These are phyloP conservation scores for Fennellomyces sp. DNA, from an alignment of 371 early-diverging fungal genomes.

Conservation along the genomic window DNA sequence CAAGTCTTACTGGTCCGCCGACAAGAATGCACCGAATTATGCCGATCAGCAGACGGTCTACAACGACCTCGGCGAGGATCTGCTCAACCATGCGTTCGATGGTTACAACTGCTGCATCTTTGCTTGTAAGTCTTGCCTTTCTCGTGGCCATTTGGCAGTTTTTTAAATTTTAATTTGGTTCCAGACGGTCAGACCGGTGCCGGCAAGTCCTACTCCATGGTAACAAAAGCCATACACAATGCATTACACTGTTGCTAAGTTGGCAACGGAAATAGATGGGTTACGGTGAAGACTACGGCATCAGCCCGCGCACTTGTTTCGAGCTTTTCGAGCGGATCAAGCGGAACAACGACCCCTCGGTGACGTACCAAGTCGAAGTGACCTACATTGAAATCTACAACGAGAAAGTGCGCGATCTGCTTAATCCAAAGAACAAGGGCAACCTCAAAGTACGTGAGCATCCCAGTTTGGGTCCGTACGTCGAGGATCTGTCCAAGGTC, in stretches of 20 bases:
- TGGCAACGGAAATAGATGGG: constrained; percentile 66
- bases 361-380: constrained; percentile 77
- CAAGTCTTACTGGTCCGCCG: constrained; percentile 84
- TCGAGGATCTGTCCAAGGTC: constrained; percentile 91
- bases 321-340: constrained; percentile 76
- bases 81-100: constrained; percentile 86
- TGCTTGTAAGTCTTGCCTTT: constrained; percentile 61
- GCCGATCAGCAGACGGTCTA: constrained; percentile 82
- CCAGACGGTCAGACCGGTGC: constrained; percentile 87
- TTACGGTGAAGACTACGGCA: constrained; percentile 77
- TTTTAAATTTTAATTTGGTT: not conserved
- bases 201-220: constrained; percentile 87
- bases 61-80: constrained; percentile 72
- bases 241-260: too few relatives aligned
- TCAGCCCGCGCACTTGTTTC: constrained; percentile 81
- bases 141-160: not conserved
- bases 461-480: constrained; percentile 87
- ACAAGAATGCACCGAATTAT: constrained; percentile 64
- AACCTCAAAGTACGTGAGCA: constrained; percentile 90
- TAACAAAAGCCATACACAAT: too few relatives aligned
- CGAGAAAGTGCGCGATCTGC: constrained; percentile 93
- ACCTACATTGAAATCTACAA: constrained; percentile 86
- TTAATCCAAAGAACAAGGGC: constrained; percentile 80
- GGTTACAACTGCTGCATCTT: constrained; percentile 91
- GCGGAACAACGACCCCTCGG: constrained; percentile 41